Base-by-base conservation (phyloP, 2,329 filamentous ascomycete species). In the Pseudogymnoascus sp. region DNA sequence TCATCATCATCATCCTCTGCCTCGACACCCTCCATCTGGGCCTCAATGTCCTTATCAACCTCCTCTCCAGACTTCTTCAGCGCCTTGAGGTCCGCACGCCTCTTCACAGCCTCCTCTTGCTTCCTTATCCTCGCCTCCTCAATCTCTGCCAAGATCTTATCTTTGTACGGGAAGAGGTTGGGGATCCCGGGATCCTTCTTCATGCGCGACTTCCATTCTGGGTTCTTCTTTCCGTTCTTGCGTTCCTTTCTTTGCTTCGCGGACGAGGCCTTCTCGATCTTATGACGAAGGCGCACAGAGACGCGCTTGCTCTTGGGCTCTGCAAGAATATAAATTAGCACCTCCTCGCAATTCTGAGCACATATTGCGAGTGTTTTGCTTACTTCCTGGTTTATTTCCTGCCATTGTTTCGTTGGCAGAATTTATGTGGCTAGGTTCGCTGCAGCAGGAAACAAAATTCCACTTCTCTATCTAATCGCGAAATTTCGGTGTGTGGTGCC, bases 181-280 rank as follows among this genome's bases (percentile, higher is more conserved):
- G 95, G 95, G 67, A 99, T 97, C 60, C 95, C 95, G 23, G 93
- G 95, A 72, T 99, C 95, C 80, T 97, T 99, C 85, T 97, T 97
- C 69, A 96, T 75, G 76, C 92, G 90, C 65, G 91, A 93, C 70
- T 90, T 86, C 92, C 95, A 97, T 90, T 96, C 86, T 36, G 95
- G 93, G 76, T 97, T 96, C 85, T 96, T 92, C 81, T 96, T 97
- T 63, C 89, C 91, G 64, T 86, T 81, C 81, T 96, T 97, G 73
- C 87, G 88, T 66, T 86, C 80, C 78, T 99, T 99, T 74, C 87
- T 86, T 78, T 96, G 91, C 81, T 99, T 99, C 67, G 90, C 87
- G 45, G 85, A 85, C 62, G 93, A 91, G 21, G 90, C 88, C 79
- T 99, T 99, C 75, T 96, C 86, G 77, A 99, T 97, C 79, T 96